Base-by-base conservation (phyloP, 139 green algal genomes). In the Marvania coccoides region DNA sequence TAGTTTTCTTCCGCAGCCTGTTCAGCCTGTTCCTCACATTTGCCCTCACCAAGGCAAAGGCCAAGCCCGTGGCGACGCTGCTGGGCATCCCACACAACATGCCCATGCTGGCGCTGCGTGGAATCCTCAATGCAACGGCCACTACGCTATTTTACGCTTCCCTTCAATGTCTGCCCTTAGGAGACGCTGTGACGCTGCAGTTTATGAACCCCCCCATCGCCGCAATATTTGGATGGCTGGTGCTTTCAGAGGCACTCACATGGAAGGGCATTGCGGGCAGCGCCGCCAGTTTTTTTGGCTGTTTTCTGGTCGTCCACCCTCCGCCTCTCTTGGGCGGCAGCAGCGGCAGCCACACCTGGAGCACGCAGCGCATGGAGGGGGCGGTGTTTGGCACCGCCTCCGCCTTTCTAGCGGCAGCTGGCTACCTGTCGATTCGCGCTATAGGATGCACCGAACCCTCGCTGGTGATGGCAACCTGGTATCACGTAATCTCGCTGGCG, bases 271-370 rank as follows among this genome's bases (percentile, higher is more conserved):
- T 53, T 1, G 33, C 36, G n/a, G 59, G 59, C 19, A 38, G 10
- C 57, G 37, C 36, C 13, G 46, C 51, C 47, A 79, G 48, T 63
- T 36, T 70, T 19, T 24, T 31, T 33, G 74, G 67, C 8, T 71
- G 67, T 40, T 63, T 71, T 5, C 31, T 75, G 14, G 60, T 73
- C 13, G 73, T 58, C 8, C 55, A 63, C 28, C 76, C 76, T 2
- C 74, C 74, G 2, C 68, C 74, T 39, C 7, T 79, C 37, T 61
- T 71, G 19, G 63, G 69, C 28, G 35, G 38, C 13, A n/a, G 15
- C n/a, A n/a, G n/a, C n/a, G n/a, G n/a, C n/a, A n/a, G n/a, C n/a
- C n/a, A n/a, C n/a, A n/a, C n/a, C n/a, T n/a, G n/a, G n/a, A n/a
- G n/a, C n/a, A n/a, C n/a, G n/a, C n/a, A n/a, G n/a, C n/a, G n/a